phyloP scores from a whole-genome alignment of 352 stramenopile species.

The Phytophthora pini region DNA sequence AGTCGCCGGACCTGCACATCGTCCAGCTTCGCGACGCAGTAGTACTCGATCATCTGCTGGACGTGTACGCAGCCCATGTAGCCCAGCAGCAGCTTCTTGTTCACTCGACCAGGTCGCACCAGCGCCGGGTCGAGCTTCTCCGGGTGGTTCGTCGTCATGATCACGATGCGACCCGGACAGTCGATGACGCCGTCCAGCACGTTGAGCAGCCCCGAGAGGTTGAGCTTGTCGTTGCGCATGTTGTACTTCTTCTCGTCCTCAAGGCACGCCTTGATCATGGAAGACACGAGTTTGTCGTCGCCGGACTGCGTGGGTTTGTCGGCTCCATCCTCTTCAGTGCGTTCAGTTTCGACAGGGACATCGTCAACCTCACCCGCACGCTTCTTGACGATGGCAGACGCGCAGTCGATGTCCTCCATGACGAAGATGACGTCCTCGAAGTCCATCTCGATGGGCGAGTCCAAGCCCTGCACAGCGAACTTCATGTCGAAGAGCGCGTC shows the following conservation, averaged over 20 bases:
- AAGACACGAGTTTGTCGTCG: slow-evolving; percentile 43
- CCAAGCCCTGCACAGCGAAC: slow-evolving; percentile 63
- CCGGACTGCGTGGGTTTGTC: slow-evolving; percentile 18
- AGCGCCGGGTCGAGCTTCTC: slow-evolving; percentile 94
- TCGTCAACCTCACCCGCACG: slow-evolving; percentile 54
- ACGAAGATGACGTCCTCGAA: slow-evolving; percentile 92
- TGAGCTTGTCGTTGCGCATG: slow-evolving; percentile 63
- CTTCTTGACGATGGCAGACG: slow-evolving; percentile 70
- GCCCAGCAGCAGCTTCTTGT: slow-evolving; percentile 83
- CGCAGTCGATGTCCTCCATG: slow-evolving; percentile 91
- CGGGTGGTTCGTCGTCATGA: slow-evolving; percentile 95
- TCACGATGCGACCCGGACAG: slow-evolving; percentile 89
- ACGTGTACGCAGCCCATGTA: slow-evolving; percentile 59
- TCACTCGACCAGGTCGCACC: slow-evolving; percentile 90
- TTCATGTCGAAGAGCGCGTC: slow-evolving; percentile 81
- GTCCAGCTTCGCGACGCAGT: slow-evolving; percentile 33
- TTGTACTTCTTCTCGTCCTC: slow-evolving; percentile 39
- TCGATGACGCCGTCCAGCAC: slow-evolving; percentile 93
- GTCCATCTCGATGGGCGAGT: slow-evolving; percentile 70
- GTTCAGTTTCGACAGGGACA: slow-evolving; percentile 29
- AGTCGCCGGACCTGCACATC: background rate
- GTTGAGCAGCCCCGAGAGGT: slow-evolving; percentile 87
- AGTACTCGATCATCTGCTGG: slow-evolving; percentile 78
- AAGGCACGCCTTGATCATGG: slow-evolving; percentile 40
- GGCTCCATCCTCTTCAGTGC: background rate